Percentiles rank a stretch among this genome's conserved stretches.
Conservation (phyloP, 1,139 yeast genomes). For the Pichia sp. region DNA sequence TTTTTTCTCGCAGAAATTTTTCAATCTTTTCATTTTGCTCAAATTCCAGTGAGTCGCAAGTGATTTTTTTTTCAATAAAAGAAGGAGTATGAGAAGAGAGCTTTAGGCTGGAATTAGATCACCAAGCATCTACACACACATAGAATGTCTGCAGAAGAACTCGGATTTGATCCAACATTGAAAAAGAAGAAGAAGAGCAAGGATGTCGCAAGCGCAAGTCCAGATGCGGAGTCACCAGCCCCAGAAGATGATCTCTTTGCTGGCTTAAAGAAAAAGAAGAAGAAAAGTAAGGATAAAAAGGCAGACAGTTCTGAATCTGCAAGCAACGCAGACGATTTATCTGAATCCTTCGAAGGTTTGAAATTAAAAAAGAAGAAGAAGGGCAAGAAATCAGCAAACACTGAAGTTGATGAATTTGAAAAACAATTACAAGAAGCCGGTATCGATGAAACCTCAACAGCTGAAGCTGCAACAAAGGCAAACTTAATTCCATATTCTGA, state of each 20-base stretch:
- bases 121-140: neutral
- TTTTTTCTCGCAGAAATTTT: neutral
- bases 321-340: constrained; percentile 46
- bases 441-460: constrained; percentile 40
- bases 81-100: neutral
- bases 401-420: constrained; percentile 72
- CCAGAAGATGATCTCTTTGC: constrained; percentile 46
- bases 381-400: constrained; percentile 69
- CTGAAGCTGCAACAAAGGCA: constrained; percentile 28
- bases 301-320: constrained; percentile 31
- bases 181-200: constrained; percentile 83
- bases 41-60: neutral
- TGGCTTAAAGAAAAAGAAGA: constrained; percentile 50
- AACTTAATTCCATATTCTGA: constrained; percentile 72
- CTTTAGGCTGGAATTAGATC: no score
- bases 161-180: constrained; percentile 70
- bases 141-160: constrained; percentile 39
- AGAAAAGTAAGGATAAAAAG: constrained; percentile 33
- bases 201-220: constrained; percentile 34
- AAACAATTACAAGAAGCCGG: constrained; percentile 90
- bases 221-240: constrained; percentile 16
- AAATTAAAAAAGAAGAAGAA: constrained; percentile 59
- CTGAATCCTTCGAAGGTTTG: constrained; percentile 65
- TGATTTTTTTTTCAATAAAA: neutral
- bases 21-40: neutral